Conservation (phyloP, 2,329 filamentous ascomycete species). For the Claviceps maximensis region DNA sequence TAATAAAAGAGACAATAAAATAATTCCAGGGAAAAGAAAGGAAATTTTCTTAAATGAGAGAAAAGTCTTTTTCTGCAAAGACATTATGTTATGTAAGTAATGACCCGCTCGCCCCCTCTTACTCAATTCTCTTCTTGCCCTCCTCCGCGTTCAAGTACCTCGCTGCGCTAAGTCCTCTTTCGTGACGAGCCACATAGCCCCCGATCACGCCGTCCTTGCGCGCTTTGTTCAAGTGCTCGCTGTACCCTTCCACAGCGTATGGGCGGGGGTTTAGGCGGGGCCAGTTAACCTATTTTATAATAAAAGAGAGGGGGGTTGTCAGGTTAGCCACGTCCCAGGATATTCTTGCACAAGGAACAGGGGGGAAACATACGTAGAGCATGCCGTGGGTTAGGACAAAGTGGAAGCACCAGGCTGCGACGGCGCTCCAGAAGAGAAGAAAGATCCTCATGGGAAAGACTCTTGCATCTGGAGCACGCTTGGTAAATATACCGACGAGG, state of each 20-base stretch:
- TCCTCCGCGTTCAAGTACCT: conserved; percentile 81
- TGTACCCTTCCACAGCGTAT: conserved; percentile 76
- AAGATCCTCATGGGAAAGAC: conserved; percentile 76
- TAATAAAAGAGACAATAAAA: background rate
- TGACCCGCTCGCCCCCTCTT: conserved; percentile 13
- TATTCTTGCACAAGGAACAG: background rate
- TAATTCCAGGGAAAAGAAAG: background rate
- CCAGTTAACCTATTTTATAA: conserved; percentile 70
- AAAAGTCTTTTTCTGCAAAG: background rate
- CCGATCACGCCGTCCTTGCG: conserved; percentile 74
- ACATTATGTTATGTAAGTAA: too few species aligned
- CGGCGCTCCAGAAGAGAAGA: conserved; percentile 60
- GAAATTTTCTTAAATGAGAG: background rate
- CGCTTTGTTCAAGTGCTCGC: conserved; percentile 72
- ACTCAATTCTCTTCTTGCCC: conserved; percentile 97
- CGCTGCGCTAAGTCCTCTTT: conserved; percentile 71
- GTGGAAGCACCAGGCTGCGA: conserved; percentile 56
- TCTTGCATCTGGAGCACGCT: conserved; percentile 55
- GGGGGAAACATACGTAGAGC: conserved; percentile 64
- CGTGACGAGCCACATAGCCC: conserved; percentile 52
- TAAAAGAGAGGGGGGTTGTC: background rate
- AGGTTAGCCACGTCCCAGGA: background rate
- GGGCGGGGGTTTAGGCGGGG: conserved; percentile 85
- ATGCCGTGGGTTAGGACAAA: conserved; percentile 81
- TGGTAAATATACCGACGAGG: conserved; percentile 60